Percentiles rank a stretch among this genome's conserved stretches.
Evolutionary conservation across 495 filamentous ascomycete genomes (phyloP).

Genomic region (Pyrenula aspistea): DNA sequence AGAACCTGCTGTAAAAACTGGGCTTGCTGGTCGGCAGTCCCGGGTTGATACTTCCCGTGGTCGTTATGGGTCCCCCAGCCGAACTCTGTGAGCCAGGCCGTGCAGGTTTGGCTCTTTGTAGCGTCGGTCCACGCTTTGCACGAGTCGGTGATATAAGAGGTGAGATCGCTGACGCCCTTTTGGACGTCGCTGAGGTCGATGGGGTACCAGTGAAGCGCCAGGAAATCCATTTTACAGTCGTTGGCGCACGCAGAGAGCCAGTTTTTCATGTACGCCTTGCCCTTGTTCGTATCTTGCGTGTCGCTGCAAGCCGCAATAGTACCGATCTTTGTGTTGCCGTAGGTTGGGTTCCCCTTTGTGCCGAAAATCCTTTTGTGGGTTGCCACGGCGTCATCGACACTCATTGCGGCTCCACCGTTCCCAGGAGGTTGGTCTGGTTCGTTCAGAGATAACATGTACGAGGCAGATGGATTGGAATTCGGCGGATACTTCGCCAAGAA

Average conservation of each 20-base stretch:
- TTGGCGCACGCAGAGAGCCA: slow-evolving; percentile 46
- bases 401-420: neutral
- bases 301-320: neutral
- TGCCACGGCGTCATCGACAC: neutral
- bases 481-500: too few relatives aligned
- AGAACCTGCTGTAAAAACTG: neutral
- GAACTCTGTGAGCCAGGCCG: neutral
- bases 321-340: neutral
- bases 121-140: neutral
- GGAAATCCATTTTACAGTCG: slow-evolving; percentile 50
- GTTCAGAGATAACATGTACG: neutral
- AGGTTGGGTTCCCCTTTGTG: neutral
- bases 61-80: neutral
- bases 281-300: slow-evolving; percentile 11
- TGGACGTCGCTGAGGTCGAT: neutral
- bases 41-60: neutral
- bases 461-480: neutral
- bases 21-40: neutral
- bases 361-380: neutral
- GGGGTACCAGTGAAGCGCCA: slow-evolving; percentile 60
- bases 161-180: neutral
- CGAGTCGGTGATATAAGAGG: neutral
- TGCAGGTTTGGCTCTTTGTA: neutral
- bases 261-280: slow-evolving; percentile 47
- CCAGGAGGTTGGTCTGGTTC: neutral